A percentile compares a stretch with the other conserved stretches of the same genome.
Evolutionary conservation across 2,329 filamentous ascomycete species (phyloP).

Genomic region (Cladosporium oxysporum): DNA sequence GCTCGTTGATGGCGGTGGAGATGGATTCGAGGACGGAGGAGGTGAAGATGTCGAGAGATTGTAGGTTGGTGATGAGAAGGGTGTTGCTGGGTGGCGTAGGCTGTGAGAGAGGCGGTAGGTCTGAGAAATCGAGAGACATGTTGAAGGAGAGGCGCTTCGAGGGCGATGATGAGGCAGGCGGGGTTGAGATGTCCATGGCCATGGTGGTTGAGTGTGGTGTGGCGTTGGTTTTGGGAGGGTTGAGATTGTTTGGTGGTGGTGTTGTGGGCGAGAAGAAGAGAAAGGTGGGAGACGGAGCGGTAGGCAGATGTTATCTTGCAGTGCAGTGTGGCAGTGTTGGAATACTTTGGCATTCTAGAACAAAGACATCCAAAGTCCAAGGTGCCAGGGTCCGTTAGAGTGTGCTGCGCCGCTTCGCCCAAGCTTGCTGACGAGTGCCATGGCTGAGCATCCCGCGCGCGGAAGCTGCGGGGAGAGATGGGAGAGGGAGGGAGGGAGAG

Average conservation of each 20-base stretch:
- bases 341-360: conserved; percentile 8
- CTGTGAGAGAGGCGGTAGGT: conserved; percentile 66
- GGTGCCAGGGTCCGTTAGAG: not conserved
- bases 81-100: conserved; percentile 81
- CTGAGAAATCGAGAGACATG: conserved; percentile 73
- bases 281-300: not conserved
- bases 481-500: not conserved
- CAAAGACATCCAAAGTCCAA: not conserved
- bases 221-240: not conserved
- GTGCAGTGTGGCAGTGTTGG: conserved; percentile 1
- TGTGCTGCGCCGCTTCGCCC: conserved; percentile 7
- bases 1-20: conserved; percentile 67
- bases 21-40: conserved; percentile 73
- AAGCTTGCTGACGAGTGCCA: conserved; percentile 1
- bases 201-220: conserved; percentile 1
- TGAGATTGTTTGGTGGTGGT: not conserved
- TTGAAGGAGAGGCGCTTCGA: conserved; percentile 39
- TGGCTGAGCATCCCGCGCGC: conserved; percentile 6
- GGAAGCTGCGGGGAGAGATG: not conserved
- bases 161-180: conserved; percentile 22
- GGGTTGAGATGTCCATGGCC: conserved; percentile 29
- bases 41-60: conserved; percentile 71
- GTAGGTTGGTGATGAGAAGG: conserved; percentile 78
- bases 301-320: not conserved
- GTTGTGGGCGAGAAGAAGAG: not conserved